Base-by-base conservation (phyloP, 2,329 filamentous ascomycete genomes). In the Lachnellula hyalina region DNA sequence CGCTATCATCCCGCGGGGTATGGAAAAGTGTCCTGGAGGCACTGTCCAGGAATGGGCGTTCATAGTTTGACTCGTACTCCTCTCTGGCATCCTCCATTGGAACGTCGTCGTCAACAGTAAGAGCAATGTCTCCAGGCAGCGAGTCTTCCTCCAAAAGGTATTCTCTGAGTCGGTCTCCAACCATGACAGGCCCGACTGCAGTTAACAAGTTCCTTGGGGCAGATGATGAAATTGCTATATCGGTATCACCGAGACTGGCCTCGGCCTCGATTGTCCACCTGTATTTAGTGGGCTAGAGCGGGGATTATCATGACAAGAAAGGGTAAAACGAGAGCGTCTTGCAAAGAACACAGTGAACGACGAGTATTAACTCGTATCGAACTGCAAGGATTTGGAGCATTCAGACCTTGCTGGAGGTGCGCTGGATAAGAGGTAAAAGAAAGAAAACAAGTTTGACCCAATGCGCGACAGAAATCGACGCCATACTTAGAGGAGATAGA, bases 11-110 rank as follows among this genome's bases (percentile, higher is more conserved):
- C n/a, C 53, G 55, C 5, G 32, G 38, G 25, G 35, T 25, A 25
- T 52, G 55, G 36, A 49, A 58, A 17, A 58, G 42, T 15, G 57
- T 55, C 34, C 54, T 52, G 8, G 54, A 40, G 32, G 49, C 17
- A 21, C 14, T 47, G n/a, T 47, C 23, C 23, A 21, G 14, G 23
- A 28, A 47, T 2, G 44, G 44, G 12, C 44, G 44, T 17, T 47
- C 44, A 17, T 47, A 47, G 25, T 47, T 47, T 23, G 23, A 21
- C 23, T 47, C 44, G n/a, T 28, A 47, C 12, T 47, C 44, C 44
- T 44, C 41, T 44, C 21, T 12, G 5, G 41, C 41, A 23, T 19
- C 11, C 19, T 32, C 44, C 44, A 47, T 47, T 17, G n/a, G 12
- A 25, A 17, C 21, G 44, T 47, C 44, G n/a, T 44, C 41, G 44